phyloP scores from a whole-genome alignment of 169 alveolate genomes.

The Cryptosporidium baileyi region DNA sequence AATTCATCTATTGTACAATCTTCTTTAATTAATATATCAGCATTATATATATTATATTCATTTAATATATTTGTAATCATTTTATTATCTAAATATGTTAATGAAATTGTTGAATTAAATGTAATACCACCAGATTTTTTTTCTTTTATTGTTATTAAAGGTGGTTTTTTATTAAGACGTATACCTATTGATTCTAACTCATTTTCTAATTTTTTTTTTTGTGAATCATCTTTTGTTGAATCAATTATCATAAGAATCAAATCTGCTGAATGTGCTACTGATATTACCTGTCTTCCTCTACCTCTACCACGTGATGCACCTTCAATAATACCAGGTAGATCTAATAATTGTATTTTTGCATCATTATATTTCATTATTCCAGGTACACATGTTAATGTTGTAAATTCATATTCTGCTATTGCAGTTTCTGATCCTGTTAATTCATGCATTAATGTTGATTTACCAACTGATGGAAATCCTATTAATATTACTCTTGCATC shows the following conservation, averaged over 20 bases:
- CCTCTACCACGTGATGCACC: slow-evolving; percentile 97
- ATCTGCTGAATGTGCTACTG: slow-evolving; percentile 88
- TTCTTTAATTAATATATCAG: slow-evolving; percentile 84
- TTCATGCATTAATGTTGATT: slow-evolving; percentile 83
- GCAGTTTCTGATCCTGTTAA: slow-evolving; percentile 85
- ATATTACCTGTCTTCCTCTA: slow-evolving; percentile 94
- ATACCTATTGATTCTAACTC: slow-evolving; percentile 89
- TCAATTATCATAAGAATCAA: slow-evolving; percentile 80
- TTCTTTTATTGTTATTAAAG: slow-evolving; percentile 82
- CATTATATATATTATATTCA: slow-evolving; percentile 87
- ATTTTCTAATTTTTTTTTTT: slow-evolving; percentile 81
- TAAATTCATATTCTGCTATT: slow-evolving; percentile 88
- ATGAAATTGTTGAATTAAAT: slow-evolving; percentile 81
- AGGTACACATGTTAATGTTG: slow-evolving; percentile 90
- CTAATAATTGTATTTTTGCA: slow-evolving; percentile 91
- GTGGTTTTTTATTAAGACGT: slow-evolving; percentile 83
- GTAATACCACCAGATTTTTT: slow-evolving; percentile 84
- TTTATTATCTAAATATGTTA: slow-evolving; percentile 83
- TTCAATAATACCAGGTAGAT: slow-evolving; percentile 95
- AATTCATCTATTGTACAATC: slow-evolving; percentile 87
- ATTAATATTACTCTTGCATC: slow-evolving; percentile 90
- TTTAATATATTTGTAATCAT: slow-evolving; percentile 81
- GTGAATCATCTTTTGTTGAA: slow-evolving; percentile 80
- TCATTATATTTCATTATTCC: slow-evolving; percentile 86
- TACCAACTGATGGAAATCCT: slow-evolving; percentile 91